These are phyloP conservation scores for Lachnellula hyalina DNA, from an alignment of 2,329 filamentous ascomycete species.

Conservation along the genomic window DNA sequence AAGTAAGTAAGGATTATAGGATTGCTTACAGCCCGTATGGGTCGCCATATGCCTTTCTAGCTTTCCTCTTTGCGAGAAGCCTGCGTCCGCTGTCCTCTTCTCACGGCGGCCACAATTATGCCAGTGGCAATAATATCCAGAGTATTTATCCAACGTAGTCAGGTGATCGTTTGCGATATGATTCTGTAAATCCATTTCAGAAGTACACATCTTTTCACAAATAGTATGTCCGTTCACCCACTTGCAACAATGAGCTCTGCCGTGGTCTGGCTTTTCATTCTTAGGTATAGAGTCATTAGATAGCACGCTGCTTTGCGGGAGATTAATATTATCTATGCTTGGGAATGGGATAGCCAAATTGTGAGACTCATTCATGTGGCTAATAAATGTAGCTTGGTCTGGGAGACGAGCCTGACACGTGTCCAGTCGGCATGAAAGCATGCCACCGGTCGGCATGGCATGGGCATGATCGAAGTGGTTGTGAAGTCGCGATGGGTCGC, in stretches of 20 bases:
- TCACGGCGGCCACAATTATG: slow-evolving; percentile 44
- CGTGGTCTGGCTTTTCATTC: slow-evolving; percentile 1
- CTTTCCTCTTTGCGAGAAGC: slow-evolving; percentile 57
- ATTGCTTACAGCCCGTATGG: slow-evolving; percentile 55
- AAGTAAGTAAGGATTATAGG: too few relatives aligned
- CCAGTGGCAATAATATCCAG: slow-evolving; percentile 53
- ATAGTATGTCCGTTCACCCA: slow-evolving; percentile 18
- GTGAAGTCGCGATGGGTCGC: slow-evolving; percentile 25
- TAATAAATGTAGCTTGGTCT: slow-evolving; percentile 21
- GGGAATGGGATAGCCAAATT: slow-evolving; percentile 14
- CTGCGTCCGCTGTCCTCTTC: slow-evolving; percentile 33
- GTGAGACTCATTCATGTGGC: slow-evolving; percentile 24
- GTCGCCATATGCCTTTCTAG: slow-evolving; percentile 60
- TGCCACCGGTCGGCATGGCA: slow-evolving; percentile 23
- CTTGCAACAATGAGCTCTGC: slow-evolving; percentile 21
- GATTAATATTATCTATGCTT: slow-evolving; percentile 1
- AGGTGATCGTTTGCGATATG: slow-evolving; percentile 51
- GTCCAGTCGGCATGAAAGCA: slow-evolving; percentile 23
- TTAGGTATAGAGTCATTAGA: background rate
- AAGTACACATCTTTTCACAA: slow-evolving; percentile 18
- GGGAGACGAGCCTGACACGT: slow-evolving; percentile 22
- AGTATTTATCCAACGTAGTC: slow-evolving; percentile 38
- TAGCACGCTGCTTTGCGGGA: background rate
- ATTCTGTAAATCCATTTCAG: slow-evolving; percentile 45
- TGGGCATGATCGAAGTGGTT: slow-evolving; percentile 28